Evolutionary conservation across 2,329 filamentous ascomycete species (phyloP).

Genomic region (Xylaria sp.): DNA sequence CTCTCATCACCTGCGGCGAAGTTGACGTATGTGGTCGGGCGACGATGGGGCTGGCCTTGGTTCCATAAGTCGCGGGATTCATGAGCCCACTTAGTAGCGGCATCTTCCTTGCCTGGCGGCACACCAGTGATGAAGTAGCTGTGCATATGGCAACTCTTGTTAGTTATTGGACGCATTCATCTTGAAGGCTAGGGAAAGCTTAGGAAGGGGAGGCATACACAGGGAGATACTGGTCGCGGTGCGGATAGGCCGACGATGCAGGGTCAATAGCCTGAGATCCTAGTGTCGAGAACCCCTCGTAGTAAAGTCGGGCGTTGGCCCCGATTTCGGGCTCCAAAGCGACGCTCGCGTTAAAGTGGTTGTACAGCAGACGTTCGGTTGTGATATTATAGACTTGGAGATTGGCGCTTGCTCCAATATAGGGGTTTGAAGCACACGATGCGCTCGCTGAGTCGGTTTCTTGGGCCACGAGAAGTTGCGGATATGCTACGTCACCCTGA

Average conservation of each 20-base stretch:
- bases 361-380: not conserved
- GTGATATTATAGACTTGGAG: not conserved
- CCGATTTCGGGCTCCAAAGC: not conserved
- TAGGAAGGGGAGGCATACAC: not conserved
- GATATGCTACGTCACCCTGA: not conserved
- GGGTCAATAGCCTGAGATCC: not conserved
- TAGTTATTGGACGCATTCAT: too few relatives aligned
- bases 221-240: not conserved
- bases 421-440: not conserved
- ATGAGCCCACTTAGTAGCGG: not conserved
- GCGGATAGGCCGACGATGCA: constrained; percentile 11
- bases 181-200: too few relatives aligned
- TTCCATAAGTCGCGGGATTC: constrained; percentile 36
- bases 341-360: not conserved
- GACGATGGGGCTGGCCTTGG: constrained; percentile 32
- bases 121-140: too few relatives aligned
- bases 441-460: not conserved
- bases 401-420: not conserved
- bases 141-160: too few relatives aligned
- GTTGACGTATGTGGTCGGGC: constrained; percentile 40
- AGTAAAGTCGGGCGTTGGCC: not conserved
- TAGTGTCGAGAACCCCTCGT: constrained; percentile 1
- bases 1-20: constrained; percentile 42
- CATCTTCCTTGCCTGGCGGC: too few relatives aligned
- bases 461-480: not conserved